phyloP scores from a whole-genome alignment of 139 green algal genomes.

The Deuterostichococcus epilithicus region DNA sequence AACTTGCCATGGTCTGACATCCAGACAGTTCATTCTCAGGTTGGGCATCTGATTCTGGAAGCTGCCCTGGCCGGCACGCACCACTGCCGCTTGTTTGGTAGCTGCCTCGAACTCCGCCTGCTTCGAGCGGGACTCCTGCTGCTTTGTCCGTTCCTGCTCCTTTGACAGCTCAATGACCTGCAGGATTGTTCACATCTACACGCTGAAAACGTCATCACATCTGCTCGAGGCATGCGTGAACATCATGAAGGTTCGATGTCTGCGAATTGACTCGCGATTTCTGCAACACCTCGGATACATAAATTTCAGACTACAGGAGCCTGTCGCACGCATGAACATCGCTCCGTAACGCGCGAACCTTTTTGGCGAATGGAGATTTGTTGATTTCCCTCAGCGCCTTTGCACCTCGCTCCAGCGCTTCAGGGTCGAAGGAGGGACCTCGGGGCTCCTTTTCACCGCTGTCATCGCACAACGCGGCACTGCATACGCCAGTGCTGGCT shows the following conservation, averaged over 20 bases:
- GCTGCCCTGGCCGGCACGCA: background rate
- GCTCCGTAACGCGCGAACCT: too few species aligned
- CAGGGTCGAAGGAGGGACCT: conserved; percentile 80
- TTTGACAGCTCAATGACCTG: conserved; percentile 88
- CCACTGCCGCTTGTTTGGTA: conserved; percentile 37
- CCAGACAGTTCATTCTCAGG: too few species aligned
- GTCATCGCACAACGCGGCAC: background rate
- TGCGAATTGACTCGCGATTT: background rate
- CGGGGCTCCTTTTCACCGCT: conserved; percentile 8
- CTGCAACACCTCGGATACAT: background rate
- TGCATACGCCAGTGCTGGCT: background rate
- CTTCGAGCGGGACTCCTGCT: conserved; percentile 69
- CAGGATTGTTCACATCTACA: background rate
- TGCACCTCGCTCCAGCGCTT: conserved; percentile 92
- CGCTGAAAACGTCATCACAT: background rate
- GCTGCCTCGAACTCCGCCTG: conserved; percentile 70
- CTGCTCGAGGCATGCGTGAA: too few species aligned
- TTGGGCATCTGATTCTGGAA: too few species aligned
- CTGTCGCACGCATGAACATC: too few species aligned
- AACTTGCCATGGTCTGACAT: too few species aligned
- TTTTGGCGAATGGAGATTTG: conserved; percentile 84
- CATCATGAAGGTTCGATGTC: too few species aligned
- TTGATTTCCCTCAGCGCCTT: conserved; percentile 97
- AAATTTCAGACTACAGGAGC: background rate
- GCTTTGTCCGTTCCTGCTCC: conserved; percentile 90